Conservation (phyloP, 495 filamentous ascomycete genomes). For the Hypoxylon fuscum region DNA sequence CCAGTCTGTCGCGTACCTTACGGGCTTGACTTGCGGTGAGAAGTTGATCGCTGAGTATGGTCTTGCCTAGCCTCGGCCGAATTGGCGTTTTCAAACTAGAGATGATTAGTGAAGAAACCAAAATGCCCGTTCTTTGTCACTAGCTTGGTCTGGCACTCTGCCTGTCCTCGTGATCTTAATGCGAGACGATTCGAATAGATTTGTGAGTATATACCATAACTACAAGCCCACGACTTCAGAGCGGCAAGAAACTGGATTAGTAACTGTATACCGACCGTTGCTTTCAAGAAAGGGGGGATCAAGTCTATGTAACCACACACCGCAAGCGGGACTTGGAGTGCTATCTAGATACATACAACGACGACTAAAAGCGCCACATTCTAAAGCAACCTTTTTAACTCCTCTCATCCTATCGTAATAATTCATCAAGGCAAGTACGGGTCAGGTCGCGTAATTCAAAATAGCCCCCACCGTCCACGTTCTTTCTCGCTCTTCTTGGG, state of each 20-base stretch:
- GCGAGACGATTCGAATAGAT: too few species aligned
- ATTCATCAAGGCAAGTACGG: conserved; percentile 29
- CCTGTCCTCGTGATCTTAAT: too few species aligned
- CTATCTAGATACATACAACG: conserved; percentile 31
- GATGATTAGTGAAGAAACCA: too few species aligned
- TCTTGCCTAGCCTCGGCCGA: conserved; percentile 36
- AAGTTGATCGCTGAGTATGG: conserved; percentile 56
- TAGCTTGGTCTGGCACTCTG: too few species aligned
- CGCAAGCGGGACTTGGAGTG: conserved; percentile 24
- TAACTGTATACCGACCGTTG: neutral
- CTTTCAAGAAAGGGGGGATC: conserved; percentile 17
- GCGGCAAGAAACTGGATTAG: neutral
- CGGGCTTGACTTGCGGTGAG: conserved; percentile 53
- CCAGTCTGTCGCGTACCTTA: conserved; percentile 48
- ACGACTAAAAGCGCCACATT: conserved; percentile 10
- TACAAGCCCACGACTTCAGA: neutral
- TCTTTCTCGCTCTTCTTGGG: conserved; percentile 40
- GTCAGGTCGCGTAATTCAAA: conserved; percentile 29
- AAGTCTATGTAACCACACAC: conserved; percentile 23
- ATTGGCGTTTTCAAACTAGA: too few species aligned
- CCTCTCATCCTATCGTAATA: conserved; percentile 27
- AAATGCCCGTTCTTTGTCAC: too few species aligned
- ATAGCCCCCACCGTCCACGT: conserved; percentile 47
- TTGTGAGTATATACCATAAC: neutral
- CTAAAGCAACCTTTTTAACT: conserved; percentile 33